Evolutionary conservation across 192 early-diverging fungal species (phyloP), one percentile per base, ranked within the genome.

Genomic region (Phlyctochytrium arcticum): DNA sequence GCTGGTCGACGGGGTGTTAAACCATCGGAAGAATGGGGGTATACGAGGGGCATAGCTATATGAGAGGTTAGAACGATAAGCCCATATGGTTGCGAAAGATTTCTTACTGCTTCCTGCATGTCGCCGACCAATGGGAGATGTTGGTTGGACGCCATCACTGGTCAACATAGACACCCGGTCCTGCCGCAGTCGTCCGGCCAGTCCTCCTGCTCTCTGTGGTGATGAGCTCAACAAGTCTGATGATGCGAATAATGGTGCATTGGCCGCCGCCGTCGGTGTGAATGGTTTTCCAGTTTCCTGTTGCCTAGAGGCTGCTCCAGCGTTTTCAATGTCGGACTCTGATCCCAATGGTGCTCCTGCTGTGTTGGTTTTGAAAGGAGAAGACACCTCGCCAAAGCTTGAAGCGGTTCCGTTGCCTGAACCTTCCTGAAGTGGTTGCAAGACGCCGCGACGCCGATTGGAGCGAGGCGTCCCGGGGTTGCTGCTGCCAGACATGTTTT

Each of bases 331-430:
- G 29, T 67, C 57, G 15, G 55, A 57, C 34, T 50, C 19, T 19
- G 17, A 31, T 23, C n/a, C 51, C 36, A 24, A 10, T 0, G 34
- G n/a, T n/a, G n/a, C n/a, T n/a, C n/a, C n/a, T 36, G 51, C 7
- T 36, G 9, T 24, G 68, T 36, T 32, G 36, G 35, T 12, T 21
- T 34, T 33, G 15, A 15, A 46, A 63, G 27, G 67, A 68, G 12
- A 42, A 51, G 6, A 5, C 17, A 12, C 49, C 6, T 55, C 64
- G 9, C 65, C 65, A 32, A 67, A 67, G 37, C 10, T 49, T 7
- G 56, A 57, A 23, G 65, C 65, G 15, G 65, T 67, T 7, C 48
- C 57, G 29, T 67, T 39, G n/a, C n/a, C n/a, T n/a, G 65, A 57
- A 8, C 51, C 60, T 12, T 62, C 60, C 29, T 60, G 58, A 10